phyloP scores from a whole-genome alignment of 768 basidiomycete genomes.

The Rhodosporidiobolus odoratus region DNA sequence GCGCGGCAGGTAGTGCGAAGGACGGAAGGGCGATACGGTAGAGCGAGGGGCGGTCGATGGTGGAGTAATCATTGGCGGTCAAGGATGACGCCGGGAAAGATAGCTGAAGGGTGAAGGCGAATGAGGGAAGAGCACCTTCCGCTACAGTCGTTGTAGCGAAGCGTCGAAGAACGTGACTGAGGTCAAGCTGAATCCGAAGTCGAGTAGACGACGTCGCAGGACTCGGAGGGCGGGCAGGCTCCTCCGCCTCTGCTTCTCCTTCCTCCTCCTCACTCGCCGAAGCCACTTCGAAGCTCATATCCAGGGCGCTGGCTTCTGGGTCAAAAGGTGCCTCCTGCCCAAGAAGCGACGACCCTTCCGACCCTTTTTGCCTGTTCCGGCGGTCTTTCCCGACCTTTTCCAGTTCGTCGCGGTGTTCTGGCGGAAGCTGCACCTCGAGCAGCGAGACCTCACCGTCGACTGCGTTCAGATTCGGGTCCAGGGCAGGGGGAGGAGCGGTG shows the following conservation, averaged over 20 bases:
- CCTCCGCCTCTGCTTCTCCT: neutral
- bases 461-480: neutral
- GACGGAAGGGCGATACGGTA: neutral
- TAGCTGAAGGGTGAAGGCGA: neutral
- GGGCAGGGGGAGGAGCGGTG: conserved; percentile 17
- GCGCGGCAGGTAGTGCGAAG: neutral
- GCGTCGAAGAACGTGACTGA: neutral
- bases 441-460: neutral
- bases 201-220: neutral
- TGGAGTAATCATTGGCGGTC: neutral
- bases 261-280: neutral
- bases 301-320: conserved; percentile 24
- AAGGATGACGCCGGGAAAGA: neutral
- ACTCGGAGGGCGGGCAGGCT: neutral
- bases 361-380: neutral
- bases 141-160: neutral
- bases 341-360: conserved; percentile 6
- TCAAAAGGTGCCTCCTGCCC: conserved; percentile 28
- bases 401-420: neutral
- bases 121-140: neutral
- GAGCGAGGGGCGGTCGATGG: neutral
- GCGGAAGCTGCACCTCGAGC: neutral
- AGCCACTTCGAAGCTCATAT: conserved; percentile 29
- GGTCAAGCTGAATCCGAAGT: conserved; percentile 8
- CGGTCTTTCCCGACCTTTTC: neutral